Percentiles rank a stretch among this genome's conserved stretches.
Evolutionary conservation across 768 basidiomycete species (phyloP).

Genomic region (Kwoniella sp.): DNA sequence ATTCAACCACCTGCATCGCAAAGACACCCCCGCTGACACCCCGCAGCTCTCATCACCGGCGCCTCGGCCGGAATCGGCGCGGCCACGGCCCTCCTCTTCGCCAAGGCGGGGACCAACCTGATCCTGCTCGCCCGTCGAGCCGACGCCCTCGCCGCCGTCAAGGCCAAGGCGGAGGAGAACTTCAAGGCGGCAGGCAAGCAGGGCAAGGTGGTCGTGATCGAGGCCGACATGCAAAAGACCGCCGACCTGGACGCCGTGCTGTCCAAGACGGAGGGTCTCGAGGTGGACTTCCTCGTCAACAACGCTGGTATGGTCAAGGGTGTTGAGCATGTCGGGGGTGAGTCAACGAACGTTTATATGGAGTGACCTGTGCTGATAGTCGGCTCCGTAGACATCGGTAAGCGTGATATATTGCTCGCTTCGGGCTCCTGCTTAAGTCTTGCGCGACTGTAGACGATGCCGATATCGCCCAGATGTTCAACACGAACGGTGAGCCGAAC

Average conservation of each 20-base stretch:
- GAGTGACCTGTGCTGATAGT: neutral
- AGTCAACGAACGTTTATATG: slow-evolving; percentile 9
- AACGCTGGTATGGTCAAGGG: slow-evolving; percentile 90
- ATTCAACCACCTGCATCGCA: neutral
- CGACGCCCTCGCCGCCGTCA: slow-evolving; percentile 68
- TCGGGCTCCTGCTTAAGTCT: slow-evolving; percentile 29
- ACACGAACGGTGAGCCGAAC: slow-evolving; percentile 53
- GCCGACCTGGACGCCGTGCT: slow-evolving; percentile 59
- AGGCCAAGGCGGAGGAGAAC: slow-evolving; percentile 63
- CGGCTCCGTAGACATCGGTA: slow-evolving; percentile 18
- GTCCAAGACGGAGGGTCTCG: slow-evolving; percentile 55
- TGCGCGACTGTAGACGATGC: slow-evolving; percentile 58
- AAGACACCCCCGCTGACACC: neutral
- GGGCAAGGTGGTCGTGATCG: slow-evolving; percentile 69
- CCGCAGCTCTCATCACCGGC: slow-evolving; percentile 77
- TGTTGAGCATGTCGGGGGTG: slow-evolving; percentile 71
- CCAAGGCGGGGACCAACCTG: slow-evolving; percentile 86
- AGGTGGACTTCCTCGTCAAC: slow-evolving; percentile 72
- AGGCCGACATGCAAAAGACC: slow-evolving; percentile 76
- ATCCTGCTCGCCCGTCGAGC: slow-evolving; percentile 75
- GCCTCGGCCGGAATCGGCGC: slow-evolving; percentile 87
- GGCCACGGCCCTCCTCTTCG: slow-evolving; percentile 76
- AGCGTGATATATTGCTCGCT: neutral
- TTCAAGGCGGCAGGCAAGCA: slow-evolving; percentile 71
- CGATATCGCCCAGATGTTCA: slow-evolving; percentile 79